These are phyloP conservation scores for Ustilago curta DNA, from an alignment of 1,284 basidiomycete genomes.

Conservation along the genomic window DNA sequence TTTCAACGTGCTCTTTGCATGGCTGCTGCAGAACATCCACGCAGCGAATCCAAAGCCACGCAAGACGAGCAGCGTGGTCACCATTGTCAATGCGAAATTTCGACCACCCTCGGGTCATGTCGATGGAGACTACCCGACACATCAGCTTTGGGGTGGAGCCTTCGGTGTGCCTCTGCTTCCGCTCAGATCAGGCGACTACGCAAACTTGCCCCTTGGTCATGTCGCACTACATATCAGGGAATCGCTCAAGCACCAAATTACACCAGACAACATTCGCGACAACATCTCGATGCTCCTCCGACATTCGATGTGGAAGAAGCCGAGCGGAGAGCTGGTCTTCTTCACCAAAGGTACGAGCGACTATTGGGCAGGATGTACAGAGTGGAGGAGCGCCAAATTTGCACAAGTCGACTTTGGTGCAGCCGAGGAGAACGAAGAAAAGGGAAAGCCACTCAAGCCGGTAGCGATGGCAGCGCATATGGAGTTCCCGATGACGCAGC, in stretches of 20 bases:
- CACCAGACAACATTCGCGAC: conserved; percentile 16
- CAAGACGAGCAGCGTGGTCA: conserved; percentile 12
- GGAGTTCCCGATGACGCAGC: conserved; percentile 19
- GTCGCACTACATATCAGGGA: conserved; percentile 23
- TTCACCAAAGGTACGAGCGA: conserved; percentile 10
- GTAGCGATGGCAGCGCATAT: conserved; percentile 25
- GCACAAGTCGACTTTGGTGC: conserved; percentile 14
- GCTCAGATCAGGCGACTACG: conserved; percentile 15
- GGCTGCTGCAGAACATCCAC: conserved; percentile 29
- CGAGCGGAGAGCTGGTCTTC: conserved; percentile 20
- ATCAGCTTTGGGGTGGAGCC: conserved; percentile 31
- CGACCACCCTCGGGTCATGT: conserved; percentile 17
- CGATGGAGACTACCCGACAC: conserved; percentile 15
- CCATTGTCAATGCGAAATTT: conserved; percentile 27
- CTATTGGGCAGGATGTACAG: conserved; percentile 25
- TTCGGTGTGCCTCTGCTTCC: conserved; percentile 14
- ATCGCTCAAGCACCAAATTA: conserved; percentile 14
- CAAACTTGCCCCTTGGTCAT: conserved; percentile 14
- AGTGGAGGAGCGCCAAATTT: conserved; percentile 26
- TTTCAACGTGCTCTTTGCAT: conserved; percentile 38
- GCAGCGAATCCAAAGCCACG: conserved; percentile 8
- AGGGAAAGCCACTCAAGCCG: conserved; percentile 1
- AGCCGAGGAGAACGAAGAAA: background rate
- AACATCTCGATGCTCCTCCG: conserved; percentile 9
- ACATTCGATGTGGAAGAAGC: conserved; percentile 14